Base-by-base conservation (phyloP, 257 asterid genomes). In the Perilla frutescens region DNA sequence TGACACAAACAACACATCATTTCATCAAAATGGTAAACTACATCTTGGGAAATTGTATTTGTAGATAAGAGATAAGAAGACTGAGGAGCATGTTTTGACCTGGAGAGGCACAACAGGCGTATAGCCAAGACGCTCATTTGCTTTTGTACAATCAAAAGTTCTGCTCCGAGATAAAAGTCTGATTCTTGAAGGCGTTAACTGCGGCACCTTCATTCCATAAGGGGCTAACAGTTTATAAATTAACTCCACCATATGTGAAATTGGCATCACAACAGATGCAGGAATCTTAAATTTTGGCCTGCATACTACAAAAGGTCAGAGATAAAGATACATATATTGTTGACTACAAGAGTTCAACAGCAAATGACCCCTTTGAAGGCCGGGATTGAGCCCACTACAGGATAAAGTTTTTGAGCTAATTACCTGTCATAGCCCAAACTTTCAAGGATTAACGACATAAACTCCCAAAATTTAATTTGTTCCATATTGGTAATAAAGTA, bases 121-220 rank as follows among this genome's bases (percentile, higher is more conserved):
- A 84, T 90, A 90, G 84, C 97, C 93, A 58, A 90, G 80, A 58
- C 36, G 81, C 66, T 88, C 89, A 79, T 85, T 84, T 77, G 97
- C 97, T 85, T 85, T 90, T 10, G 84, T 84, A 81, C 87, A 85
- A 79, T 79, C 51, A 76, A 88, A 90, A 43, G 93, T 88, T 78
- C 96, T 82, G 87, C 82, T 85, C 80, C 87, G 70, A 71, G 97
- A 85, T 59, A 88, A 80, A 77, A 90, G 89, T 80, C 97, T 87
- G 79, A 90, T 85, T 85, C 97, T 81, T 72, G 97, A 88, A 62
- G 97, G 96, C 53, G 97, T 90, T 68, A 90, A 85, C 88, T 90
- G 97, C 0, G 96, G 93, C 73, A 90, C 96, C 81, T 81, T 85
- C 96, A 90, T 90, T 54, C 96, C 96, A 71, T 85, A 90, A 31